Evolutionary conservation across 1,284 basidiomycete species (phyloP), one percentile per base, ranked within the genome.

Genomic region (Ustanciosporium gigantosporum): DNA sequence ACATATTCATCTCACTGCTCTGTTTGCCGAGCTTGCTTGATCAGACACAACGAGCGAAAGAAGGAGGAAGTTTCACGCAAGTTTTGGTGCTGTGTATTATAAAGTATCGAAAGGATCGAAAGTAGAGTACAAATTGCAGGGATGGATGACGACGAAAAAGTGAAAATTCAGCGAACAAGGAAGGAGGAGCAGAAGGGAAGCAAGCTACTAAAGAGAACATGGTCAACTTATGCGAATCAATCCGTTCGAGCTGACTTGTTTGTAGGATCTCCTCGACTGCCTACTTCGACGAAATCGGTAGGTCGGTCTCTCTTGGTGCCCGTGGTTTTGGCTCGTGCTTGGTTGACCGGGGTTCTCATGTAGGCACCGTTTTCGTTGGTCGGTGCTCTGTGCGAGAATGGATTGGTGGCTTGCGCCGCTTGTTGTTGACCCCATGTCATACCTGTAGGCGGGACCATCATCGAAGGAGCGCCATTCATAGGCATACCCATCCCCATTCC

Each of bases 241-340:
- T 35, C 44, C 11, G 55, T 65, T 3, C 61, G 43, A 15, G 61
- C 47, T 21, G 39, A 43, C 42, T 65, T 65, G 37, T 24, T 51
- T 6, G 55, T 17, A 8, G 49, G 56, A n/a, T 39, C 42, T 13
- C 43, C 56, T 15, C 46, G 46, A 31, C 38, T 46, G 23, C 56
- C 46, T 1, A 72, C 43, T 39, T 72, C 69, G 29, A 67, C 44
- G 43, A 72, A 59, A 39, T 72, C 69, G 15, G 62, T 51, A 2
- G 56, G 62, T 15, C 66, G 51, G 20, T 70, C 68, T 19, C 66
- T 46, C 32, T 68, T 70, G 16, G 37, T 52, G 13, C 43, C 48
- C 3, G 31, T 34, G 16, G 46, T 21, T 34, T 39, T 29, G 3
- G 17, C 32, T 25, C 49, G 48, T 5, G 39, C 37, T 32, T 64